A percentile compares a stretch with the other conserved stretches of the same genome.
Evolutionary conservation across 805 yeast genomes (phyloP).

Genomic region (Metschnikowia proteae): DNA sequence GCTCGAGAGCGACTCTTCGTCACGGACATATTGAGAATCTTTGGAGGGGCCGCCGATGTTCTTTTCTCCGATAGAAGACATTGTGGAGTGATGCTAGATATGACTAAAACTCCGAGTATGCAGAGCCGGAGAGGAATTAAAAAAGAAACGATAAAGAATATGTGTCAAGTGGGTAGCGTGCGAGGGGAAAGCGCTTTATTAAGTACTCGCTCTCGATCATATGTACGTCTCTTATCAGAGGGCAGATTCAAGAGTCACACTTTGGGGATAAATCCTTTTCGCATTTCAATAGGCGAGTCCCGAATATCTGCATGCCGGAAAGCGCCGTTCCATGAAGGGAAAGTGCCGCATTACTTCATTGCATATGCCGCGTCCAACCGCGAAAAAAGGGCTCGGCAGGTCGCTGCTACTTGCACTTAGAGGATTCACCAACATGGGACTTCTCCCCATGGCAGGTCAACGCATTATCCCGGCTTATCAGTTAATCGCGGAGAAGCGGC

Average conservation of each 20-base stretch:
- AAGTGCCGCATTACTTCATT: slow-evolving; percentile 3
- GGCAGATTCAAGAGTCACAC: not conserved
- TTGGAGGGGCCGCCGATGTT: slow-evolving; percentile 12
- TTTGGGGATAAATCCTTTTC: not conserved
- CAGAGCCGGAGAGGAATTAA: not conserved
- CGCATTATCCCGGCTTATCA: not conserved
- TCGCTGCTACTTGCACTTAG: slow-evolving; percentile 8
- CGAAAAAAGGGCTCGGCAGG: not conserved
- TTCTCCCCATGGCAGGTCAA: not conserved
- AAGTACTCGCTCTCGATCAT: slow-evolving; percentile 1
- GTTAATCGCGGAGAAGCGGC: not conserved
- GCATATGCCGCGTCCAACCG: slow-evolving; percentile 1
- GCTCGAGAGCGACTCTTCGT: slow-evolving; percentile 14
- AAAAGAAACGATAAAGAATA: too few relatives aligned
- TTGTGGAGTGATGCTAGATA: not conserved
- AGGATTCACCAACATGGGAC: not conserved
- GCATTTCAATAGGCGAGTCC: not conserved
- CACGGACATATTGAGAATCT: slow-evolving; percentile 20
- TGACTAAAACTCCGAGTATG: not conserved
- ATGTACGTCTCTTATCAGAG: slow-evolving; percentile 6
- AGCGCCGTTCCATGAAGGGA: not conserved
- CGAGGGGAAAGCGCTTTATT: not conserved
- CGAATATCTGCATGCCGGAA: not conserved
- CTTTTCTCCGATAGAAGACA: slow-evolving; percentile 16
- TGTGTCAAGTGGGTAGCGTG: not conserved